These are phyloP conservation scores for Dactylellina leptospora DNA, from an alignment of 2,329 filamentous ascomycete genomes.

Conservation along the genomic window DNA sequence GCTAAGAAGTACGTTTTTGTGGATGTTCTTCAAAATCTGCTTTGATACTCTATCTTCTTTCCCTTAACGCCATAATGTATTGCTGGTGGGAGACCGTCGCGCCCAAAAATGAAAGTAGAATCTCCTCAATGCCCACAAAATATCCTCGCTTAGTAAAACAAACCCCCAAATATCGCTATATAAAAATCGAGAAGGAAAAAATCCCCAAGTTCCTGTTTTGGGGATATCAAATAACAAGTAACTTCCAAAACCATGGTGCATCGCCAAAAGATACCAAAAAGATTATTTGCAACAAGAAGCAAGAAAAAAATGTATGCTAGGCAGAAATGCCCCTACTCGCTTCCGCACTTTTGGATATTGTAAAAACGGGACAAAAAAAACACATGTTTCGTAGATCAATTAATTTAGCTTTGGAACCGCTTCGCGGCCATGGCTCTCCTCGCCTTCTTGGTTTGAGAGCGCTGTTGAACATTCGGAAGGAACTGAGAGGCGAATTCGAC, in stretches of 20 bases:
- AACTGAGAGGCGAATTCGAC: conserved; percentile 52
- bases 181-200: too few species aligned
- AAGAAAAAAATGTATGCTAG: neutral
- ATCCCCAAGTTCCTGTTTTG: too few species aligned
- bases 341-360: neutral
- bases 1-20: too few species aligned
- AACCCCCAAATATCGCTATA: too few species aligned
- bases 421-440: conserved; percentile 11
- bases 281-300: too few species aligned
- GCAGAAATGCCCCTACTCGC: conserved; percentile 9
- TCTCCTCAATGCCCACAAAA: too few species aligned
- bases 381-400: neutral
- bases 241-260: conserved; percentile 6
- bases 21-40: too few species aligned
- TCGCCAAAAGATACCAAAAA: neutral
- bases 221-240: neutral
- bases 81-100: too few species aligned
- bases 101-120: too few species aligned
- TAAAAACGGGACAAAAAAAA: neutral
- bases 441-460: conserved; percentile 22
- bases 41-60: too few species aligned
- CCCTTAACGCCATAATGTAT: too few species aligned
- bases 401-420: conserved; percentile 3
- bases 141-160: too few species aligned
- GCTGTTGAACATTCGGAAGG: conserved; percentile 16